A percentile compares a stretch with the other conserved stretches of the same genome.
These are phyloP conservation scores for Rossbeevera mucosa DNA, from an alignment of 768 basidiomycete species.

Conservation along the genomic window DNA sequence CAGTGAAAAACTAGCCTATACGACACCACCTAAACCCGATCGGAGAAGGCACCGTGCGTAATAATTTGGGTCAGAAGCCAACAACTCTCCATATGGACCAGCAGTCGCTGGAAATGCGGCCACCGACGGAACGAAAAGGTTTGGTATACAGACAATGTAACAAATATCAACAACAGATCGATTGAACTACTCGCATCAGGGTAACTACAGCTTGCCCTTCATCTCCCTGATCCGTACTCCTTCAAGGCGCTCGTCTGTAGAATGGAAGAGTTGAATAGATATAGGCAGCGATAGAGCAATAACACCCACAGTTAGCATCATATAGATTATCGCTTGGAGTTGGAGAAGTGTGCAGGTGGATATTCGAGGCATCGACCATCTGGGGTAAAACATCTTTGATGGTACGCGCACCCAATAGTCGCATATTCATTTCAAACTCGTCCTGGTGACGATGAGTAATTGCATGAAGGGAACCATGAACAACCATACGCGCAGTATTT, in stretches of 20 bases:
- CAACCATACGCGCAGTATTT: conserved; percentile 62
- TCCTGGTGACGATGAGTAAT: conserved; percentile 46
- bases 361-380: conserved; percentile 83
- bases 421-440: conserved; percentile 98
- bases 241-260: conserved; percentile 41
- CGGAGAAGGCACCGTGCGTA: background rate
- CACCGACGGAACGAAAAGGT: background rate
- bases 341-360: conserved; percentile 59
- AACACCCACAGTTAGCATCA: conserved; percentile 69
- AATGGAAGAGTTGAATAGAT: conserved; percentile 5
- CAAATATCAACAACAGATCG: background rate
- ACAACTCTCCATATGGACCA: background rate
- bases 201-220: conserved; percentile 36
- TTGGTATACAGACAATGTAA: background rate
- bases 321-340: conserved; percentile 76
- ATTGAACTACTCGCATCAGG: background rate
- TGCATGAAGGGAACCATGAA: background rate
- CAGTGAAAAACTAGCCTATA: background rate
- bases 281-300: background rate
- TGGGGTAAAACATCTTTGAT: conserved; percentile 75
- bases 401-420: conserved; percentile 79
- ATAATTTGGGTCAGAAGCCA: background rate
- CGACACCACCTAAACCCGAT: background rate
- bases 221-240: conserved; percentile 38
- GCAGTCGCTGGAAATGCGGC: background rate